Percentiles rank a stretch among this genome's conserved stretches.
Conservation (phyloP, 208 protist species). For the Novymonas esmeraldas region DNA sequence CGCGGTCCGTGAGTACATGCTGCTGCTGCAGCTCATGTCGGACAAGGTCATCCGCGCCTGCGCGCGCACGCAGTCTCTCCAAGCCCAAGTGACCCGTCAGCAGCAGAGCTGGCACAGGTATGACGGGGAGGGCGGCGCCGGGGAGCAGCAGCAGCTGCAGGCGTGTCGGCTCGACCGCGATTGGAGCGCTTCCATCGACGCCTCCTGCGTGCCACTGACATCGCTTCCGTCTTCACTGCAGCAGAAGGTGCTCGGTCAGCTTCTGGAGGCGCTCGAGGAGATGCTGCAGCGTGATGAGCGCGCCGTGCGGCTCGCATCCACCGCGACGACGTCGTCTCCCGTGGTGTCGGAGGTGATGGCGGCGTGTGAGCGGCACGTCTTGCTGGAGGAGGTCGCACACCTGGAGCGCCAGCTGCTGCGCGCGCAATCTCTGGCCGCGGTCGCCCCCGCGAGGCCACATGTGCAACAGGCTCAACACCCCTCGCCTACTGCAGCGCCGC, state of each 20-base stretch:
- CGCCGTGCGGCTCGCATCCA: constrained; percentile 6
- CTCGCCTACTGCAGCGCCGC: no score
- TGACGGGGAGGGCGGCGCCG: background rate
- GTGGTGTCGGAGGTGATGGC: constrained; percentile 32
- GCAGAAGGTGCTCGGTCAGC: constrained; percentile 33
- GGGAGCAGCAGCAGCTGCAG: no score
- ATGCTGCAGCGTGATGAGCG: constrained; percentile 27
- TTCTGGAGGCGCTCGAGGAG: constrained; percentile 41
- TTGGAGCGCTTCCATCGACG: background rate
- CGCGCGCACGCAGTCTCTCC: constrained; percentile 24
- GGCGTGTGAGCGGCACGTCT: constrained; percentile 23
- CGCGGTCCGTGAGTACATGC: constrained; percentile 51
- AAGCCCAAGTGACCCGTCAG: background rate
- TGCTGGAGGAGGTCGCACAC: constrained; percentile 34
- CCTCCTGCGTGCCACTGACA: constrained; percentile 9
- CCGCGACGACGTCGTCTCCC: background rate
- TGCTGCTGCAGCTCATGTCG: constrained; percentile 44
- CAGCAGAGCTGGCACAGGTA: background rate
- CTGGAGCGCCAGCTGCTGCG: constrained; percentile 34
- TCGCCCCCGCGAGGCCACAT: background rate
- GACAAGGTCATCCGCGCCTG: constrained; percentile 28
- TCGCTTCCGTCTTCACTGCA: constrained; percentile 21
- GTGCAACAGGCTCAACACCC: no score
- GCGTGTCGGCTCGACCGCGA: no score
- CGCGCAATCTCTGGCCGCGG: background rate